These are phyloP conservation scores for Barbatosphaeria neglecta DNA, from an alignment of 495 filamentous ascomycete genomes.

Conservation along the genomic window DNA sequence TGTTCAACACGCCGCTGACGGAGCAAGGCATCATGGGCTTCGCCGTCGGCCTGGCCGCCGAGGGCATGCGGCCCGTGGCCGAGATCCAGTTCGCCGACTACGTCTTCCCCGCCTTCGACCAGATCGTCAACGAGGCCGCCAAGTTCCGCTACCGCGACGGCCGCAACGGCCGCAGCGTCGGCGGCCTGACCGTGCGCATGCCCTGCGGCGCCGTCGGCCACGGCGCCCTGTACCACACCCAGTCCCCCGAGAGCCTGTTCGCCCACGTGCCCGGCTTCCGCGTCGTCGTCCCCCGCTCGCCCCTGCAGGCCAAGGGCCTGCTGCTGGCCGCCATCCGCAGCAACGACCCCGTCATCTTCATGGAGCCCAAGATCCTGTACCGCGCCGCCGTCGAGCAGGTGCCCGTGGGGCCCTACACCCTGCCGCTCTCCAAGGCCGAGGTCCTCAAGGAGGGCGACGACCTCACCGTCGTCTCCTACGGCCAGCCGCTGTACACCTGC, in stretches of 20 bases:
- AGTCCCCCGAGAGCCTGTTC: constrained; percentile 87
- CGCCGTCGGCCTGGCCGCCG: constrained; percentile 75
- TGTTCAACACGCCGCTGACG: constrained; percentile 92
- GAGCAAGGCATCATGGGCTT: constrained; percentile 96
- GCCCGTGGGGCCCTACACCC: constrained; percentile 65
- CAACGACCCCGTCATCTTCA: constrained; percentile 87
- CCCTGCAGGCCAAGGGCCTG: constrained; percentile 84
- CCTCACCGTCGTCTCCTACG: constrained; percentile 82
- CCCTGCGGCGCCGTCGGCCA: constrained; percentile 93
- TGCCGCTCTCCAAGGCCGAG: constrained; percentile 84
- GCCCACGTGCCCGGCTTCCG: constrained; percentile 82
- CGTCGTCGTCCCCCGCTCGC: constrained; percentile 83
- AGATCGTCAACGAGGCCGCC: constrained; percentile 92
- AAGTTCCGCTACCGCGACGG: constrained; percentile 88
- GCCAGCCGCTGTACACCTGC: constrained; percentile 84
- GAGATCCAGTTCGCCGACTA: constrained; percentile 99
- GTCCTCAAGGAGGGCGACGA: constrained; percentile 74
- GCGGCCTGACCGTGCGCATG: constrained; percentile 86
- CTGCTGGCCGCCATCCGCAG: constrained; percentile 69
- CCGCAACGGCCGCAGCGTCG: constrained; percentile 50
- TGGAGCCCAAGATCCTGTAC: constrained; percentile 95
- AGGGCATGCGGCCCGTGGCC: constrained; percentile 87
- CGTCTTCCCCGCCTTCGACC: constrained; percentile 92
- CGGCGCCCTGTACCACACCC: constrained; percentile 89
- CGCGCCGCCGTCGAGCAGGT: constrained; percentile 93